Base-by-base conservation (phyloP, 108 stramenopile genomes). In the Thalassiosira profunda region DNA sequence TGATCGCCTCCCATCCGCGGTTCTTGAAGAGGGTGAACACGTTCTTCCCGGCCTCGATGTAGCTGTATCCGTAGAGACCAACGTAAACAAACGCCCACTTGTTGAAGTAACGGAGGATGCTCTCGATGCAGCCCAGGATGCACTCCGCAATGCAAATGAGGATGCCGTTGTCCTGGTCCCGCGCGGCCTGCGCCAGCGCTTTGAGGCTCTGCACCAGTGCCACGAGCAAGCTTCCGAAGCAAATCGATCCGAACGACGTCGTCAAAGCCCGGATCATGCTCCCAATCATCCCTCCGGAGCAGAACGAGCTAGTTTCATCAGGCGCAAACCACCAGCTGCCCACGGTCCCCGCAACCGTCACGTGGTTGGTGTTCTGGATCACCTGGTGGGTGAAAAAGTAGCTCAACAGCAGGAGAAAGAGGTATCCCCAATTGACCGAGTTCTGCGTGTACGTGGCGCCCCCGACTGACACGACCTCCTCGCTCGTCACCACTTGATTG, bases 301-400 rank as follows among this genome's bases (percentile, higher is more conserved):
- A 89, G 62, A 85, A 90, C 14, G 65, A 48, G n/a, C 60, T 73
- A 10, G 77, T 82, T 33, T 87, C 88, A 28, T 48, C 33, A 5
- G 91, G 88, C 28, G 76, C 48, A 53, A 92, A 86, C 97, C 97
- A 98, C 94, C 94, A 98, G 6, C 89, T 90, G 5, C 91, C 94
- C 7, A 96, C 90, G 12, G 94, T 90, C 7, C 93, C 95, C 3
- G 89, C 88, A 5, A 89, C 85, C 21, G 93, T 89, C 9, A 72
- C 73, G 36, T 93, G 93, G 7, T 91, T 87, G 21, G 83, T 79
- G 67, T 96, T 95, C 34, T 88, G 83, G 62, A 93, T 85, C 3
- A 92, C 92, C 69, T 92, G 89, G 23, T 72, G 59, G 20, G 86
- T 83, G 89, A 92, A 96, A 76, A 86, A 92, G 65, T 85, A 92